These are phyloP conservation scores for Lanmaoa rubissima DNA, from an alignment of 768 basidiomycete genomes.

Conservation along the genomic window DNA sequence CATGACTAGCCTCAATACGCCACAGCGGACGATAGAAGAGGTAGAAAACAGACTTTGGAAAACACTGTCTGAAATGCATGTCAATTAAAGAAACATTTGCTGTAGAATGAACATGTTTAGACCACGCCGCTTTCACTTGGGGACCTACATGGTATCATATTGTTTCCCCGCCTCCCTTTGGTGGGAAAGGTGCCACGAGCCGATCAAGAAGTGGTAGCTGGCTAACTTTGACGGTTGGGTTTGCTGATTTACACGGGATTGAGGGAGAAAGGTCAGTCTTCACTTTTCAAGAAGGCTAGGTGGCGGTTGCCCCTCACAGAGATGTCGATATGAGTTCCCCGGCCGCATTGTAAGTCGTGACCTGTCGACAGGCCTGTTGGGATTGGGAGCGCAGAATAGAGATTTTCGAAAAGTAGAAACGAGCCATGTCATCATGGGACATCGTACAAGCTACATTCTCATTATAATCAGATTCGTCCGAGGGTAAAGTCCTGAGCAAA, in stretches of 20 bases:
- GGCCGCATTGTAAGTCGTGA: not conserved
- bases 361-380: no score
- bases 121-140: not conserved
- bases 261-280: not conserved
- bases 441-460: not conserved
- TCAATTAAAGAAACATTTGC: not conserved
- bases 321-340: not conserved
- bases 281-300: not conserved
- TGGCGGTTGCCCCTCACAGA: not conserved
- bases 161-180: not conserved
- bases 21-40: conserved; percentile 47
- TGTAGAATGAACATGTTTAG: not conserved
- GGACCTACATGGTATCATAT: not conserved
- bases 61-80: conserved; percentile 19
- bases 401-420: no score
- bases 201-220: no score
- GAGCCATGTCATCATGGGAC: not conserved
- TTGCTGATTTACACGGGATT: not conserved
- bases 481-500: not conserved
- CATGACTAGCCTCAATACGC: conserved; percentile 84
- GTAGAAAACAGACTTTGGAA: conserved; percentile 64
- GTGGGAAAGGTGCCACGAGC: not conserved
- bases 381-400: no score
- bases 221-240: not conserved
- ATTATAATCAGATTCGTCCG: not conserved